Conservation (phyloP, 176 grass and related monocot species). For the Dendrocalamus sinicus region DNA sequence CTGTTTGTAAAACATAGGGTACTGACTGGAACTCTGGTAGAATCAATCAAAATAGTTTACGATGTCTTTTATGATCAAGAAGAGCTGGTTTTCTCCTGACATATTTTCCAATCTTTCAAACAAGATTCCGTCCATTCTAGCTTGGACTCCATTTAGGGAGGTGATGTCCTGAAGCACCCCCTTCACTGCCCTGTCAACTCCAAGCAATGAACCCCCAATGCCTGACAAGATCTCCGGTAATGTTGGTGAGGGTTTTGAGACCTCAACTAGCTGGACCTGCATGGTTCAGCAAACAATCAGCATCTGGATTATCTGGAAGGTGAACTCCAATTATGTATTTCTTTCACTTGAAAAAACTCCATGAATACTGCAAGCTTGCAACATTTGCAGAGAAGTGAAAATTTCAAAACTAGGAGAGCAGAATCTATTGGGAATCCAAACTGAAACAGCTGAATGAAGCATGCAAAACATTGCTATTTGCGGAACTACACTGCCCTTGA, state of each 20-base stretch:
- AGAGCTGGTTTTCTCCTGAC: constrained; percentile 62
- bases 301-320: constrained; percentile 41
- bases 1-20: constrained; percentile 17
- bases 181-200: constrained; percentile 68
- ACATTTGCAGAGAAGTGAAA: constrained; percentile 2
- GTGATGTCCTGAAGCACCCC: constrained; percentile 65
- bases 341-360: background rate
- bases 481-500: background rate
- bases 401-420: constrained; percentile 20
- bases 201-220: constrained; percentile 70
- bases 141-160: constrained; percentile 66
- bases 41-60: constrained; percentile 61
- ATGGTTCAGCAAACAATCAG: constrained; percentile 49
- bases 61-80: constrained; percentile 69
- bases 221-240: constrained; percentile 61
- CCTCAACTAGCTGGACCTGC: constrained; percentile 86
- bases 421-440: constrained; percentile 11
- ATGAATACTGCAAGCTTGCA: constrained; percentile 36
- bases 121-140: constrained; percentile 82
- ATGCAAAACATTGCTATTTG: constrained; percentile 17
- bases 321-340: constrained; percentile 29
- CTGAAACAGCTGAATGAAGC: constrained; percentile 26
- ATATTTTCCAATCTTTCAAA: constrained; percentile 68
- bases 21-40: constrained; percentile 1
- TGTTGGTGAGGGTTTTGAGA: constrained; percentile 69